phyloP scores from a whole-genome alignment of 495 filamentous ascomycete species.

The Trichoderma erinaceum region DNA sequence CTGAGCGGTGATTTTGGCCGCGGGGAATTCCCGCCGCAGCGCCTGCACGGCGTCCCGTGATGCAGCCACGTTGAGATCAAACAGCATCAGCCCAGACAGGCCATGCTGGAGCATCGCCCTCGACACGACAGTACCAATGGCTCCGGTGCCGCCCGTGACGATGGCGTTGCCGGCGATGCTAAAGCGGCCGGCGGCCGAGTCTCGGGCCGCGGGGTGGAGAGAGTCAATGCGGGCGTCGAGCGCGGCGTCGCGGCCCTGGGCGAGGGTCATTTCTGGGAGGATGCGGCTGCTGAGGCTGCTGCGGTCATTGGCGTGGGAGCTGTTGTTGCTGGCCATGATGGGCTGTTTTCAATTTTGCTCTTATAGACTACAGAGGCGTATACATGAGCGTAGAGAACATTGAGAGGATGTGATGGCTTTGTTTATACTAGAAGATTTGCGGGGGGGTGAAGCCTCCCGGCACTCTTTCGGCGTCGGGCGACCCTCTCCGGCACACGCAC shows the following conservation, averaged over 20 bases:
- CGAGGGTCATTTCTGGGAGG: slow-evolving; percentile 55
- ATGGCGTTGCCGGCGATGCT: slow-evolving; percentile 59
- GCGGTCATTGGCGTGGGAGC: slow-evolving; percentile 23
- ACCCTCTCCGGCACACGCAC: no score
- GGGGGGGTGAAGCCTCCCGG: slow-evolving; percentile 3
- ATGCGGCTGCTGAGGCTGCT: slow-evolving; percentile 28
- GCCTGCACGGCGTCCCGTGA: slow-evolving; percentile 30
- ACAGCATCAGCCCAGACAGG: slow-evolving; percentile 51
- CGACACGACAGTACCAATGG: slow-evolving; percentile 53
- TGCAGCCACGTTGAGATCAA: slow-evolving; percentile 49
- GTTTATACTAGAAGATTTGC: background rate
- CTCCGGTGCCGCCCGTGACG: slow-evolving; percentile 65
- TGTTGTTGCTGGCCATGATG: background rate
- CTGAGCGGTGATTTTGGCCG: slow-evolving; percentile 38
- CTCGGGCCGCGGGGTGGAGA: slow-evolving; percentile 36
- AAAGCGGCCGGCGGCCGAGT: slow-evolving; percentile 51
- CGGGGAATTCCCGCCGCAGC: slow-evolving; percentile 49
- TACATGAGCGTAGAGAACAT: background rate
- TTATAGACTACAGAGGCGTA: background rate
- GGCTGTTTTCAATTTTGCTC: background rate
- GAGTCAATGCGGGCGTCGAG: slow-evolving; percentile 38
- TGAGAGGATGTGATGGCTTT: background rate
- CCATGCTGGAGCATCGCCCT: slow-evolving; percentile 70
- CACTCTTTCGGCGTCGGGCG: slow-evolving; percentile 1
- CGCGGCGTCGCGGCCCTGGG: slow-evolving; percentile 37